Evolutionary conservation across 192 early-diverging fungal species (phyloP), one percentile per base, ranked within the genome.

Genomic region (Helicostylum pulchrum): DNA sequence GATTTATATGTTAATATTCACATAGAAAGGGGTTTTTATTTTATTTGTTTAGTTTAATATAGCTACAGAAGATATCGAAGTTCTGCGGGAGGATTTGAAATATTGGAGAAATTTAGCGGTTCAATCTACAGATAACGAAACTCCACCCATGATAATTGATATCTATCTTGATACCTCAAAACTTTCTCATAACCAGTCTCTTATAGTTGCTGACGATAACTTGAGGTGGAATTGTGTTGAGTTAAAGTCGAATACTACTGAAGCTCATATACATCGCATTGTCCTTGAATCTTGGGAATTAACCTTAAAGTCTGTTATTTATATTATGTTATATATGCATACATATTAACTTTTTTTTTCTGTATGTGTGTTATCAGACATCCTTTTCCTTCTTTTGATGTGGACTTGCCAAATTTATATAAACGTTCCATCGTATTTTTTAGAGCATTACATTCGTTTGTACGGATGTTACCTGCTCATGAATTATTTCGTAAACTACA

Each of bases 371-470:
- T 39, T 34, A 23, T 34, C 12, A 83, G 83, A 14, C 70, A 75
- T 42, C 79, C 73, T 7, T 63, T 76, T 21, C 80, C 83, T 26
- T 69, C 83, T 36, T 79, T 81, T 15, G 74, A 78, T 6, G 83
- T 85, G 17, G 93, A 96, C 17, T 77, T 93, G 17, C 90, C 92
- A 4, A 81, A 86, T 57, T 84, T 94, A 17, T 97, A 97, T 83
- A 97, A 95, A 78, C 87, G 90, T 53, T 89, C 88, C 10, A 91
- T 93, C 52, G 85, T 89, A 19, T 93, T 97, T 68, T 97, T 97
- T 72, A 82, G 95, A 42, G 89, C 90, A 12, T 72, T 97, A 8
- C 90, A 87, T 78, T 78, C 88, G 14, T 85, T 87, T 67, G 87
- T 92, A 59, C 81, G 89, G 15, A 80, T 95, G 30, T 72, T 97